Conservation (phyloP, 768 basidiomycete genomes). For the Termitomyces sp. region DNA sequence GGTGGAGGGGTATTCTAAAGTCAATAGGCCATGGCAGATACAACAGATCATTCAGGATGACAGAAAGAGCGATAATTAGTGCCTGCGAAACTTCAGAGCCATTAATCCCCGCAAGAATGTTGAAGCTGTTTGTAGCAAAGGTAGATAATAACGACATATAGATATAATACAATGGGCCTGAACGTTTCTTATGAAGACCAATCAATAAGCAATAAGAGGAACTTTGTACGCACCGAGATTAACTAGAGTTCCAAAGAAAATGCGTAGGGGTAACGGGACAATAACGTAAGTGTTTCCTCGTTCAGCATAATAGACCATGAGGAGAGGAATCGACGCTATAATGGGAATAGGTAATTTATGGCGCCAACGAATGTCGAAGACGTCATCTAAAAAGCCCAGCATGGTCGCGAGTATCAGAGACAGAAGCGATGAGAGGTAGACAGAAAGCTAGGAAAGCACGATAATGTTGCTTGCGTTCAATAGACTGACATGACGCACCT, state of each 20-base stretch:
- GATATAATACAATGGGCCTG: constrained; percentile 92
- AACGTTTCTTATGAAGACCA: constrained; percentile 7
- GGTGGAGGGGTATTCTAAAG: constrained; percentile 68
- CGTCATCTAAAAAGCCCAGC: constrained; percentile 94
- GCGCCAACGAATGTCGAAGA: constrained; percentile 98
- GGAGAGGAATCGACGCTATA: constrained; percentile 89
- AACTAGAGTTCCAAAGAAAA: constrained; percentile 72
- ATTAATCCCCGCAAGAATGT: constrained; percentile 97
- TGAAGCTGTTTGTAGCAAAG: constrained; percentile 97
- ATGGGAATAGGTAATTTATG: constrained; percentile 97
- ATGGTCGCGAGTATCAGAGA: constrained; percentile 90
- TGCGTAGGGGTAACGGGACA: constrained; percentile 79
- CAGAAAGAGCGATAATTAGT: constrained; percentile 85
- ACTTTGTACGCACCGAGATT: constrained; percentile 67
- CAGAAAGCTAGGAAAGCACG: constrained; percentile 59
- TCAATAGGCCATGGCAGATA: constrained; percentile 89
- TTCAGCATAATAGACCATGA: constrained; percentile 97
- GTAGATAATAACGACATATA: constrained; percentile 97
- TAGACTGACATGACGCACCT: constrained; percentile 42
- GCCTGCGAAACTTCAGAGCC: constrained; percentile 95
- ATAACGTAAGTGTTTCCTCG: constrained; percentile 92
- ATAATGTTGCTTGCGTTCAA: not conserved
- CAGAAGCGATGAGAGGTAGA: constrained; percentile 91
- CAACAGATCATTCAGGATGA: constrained; percentile 88
- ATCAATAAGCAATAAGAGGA: not conserved